Evolutionary conservation across 306 rosid species (phyloP), one percentile per base, ranked within the genome.

Genomic region (Styphnolobium japonicum): DNA sequence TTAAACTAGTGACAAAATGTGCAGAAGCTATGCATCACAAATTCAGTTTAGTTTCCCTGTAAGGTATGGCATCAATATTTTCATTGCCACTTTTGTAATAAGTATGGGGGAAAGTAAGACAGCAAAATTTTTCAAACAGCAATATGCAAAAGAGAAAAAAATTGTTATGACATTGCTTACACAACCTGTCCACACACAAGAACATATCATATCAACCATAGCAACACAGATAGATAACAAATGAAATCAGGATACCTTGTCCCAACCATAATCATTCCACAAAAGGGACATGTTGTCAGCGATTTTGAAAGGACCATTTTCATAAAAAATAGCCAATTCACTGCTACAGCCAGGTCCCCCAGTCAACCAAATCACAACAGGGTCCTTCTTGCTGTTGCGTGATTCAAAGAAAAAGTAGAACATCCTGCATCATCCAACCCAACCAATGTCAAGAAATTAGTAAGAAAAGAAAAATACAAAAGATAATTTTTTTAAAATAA

Each of bases 331-430:
- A 22, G 99, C 99, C 94, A 95, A 78, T 86, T 95, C 99, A 83
- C 99, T 92, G 73, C 99, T 93, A 81, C 99, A 95, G 5, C 99
- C 99, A 42, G 99, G 99, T 3, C 99, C 99, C 82, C 99, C 99
- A 40, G 98, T 95, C 82, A 93, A 87, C 99, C 99, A 95, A 56
- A 95, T 93, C 37, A 95, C 99, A 70, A 95, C 85, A 81, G 99
- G 99, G 56, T 92, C 99, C 80, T 85, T 67, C 89, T 90, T 85
- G 82, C 80, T 89, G 73, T 66, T 87, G 67, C 99, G 90, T 0
- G 99, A 95, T 83, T 93, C 94, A 29, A 94, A 94, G 89, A 92
- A 92, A 52, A 94, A 85, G 85, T 94, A 94, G 89, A 94, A 94
- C 97, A 94, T 91, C 92, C 98, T 95, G 84, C 73, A 43, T 5